Conservation (phyloP, 2,329 filamentous ascomycete genomes). For the Dactylella cylindrospora region DNA sequence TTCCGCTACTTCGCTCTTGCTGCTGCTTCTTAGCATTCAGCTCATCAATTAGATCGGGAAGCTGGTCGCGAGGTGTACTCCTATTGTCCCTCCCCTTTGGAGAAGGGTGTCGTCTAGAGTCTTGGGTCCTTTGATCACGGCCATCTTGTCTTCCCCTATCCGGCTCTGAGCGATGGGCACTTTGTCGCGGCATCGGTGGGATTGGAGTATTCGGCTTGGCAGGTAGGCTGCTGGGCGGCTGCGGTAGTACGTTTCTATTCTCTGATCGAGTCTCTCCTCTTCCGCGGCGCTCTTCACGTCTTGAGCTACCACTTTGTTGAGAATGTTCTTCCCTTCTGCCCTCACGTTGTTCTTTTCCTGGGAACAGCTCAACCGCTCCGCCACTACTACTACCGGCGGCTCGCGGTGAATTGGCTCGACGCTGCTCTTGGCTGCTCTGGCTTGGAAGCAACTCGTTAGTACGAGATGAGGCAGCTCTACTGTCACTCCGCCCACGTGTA, state of each 20-base stretch:
- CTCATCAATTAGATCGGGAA: slow-evolving; percentile 40
- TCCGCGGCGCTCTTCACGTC: slow-evolving; percentile 39
- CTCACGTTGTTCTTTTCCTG: slow-evolving; percentile 21
- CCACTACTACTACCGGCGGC: neutral
- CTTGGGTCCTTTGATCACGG: slow-evolving; percentile 7
- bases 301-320: slow-evolving; percentile 8
- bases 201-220: slow-evolving; percentile 40
- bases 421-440: slow-evolving; percentile 21
- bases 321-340: slow-evolving; percentile 19
- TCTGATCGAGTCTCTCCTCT: slow-evolving; percentile 29
- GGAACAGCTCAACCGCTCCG: slow-evolving; percentile 24
- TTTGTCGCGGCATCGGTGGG: slow-evolving; percentile 33
- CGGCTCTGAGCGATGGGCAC: slow-evolving; percentile 26
- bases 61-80: slow-evolving; percentile 11
- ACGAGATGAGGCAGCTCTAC: slow-evolving; percentile 25
- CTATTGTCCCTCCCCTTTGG: slow-evolving; percentile 19
- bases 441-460: slow-evolving; percentile 18
- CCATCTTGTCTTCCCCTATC: slow-evolving; percentile 29
- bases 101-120: slow-evolving; percentile 20
- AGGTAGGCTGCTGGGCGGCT: slow-evolving; percentile 39
- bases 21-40: slow-evolving; percentile 34
- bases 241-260: slow-evolving; percentile 22
- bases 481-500: slow-evolving; percentile 33
- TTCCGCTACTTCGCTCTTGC: slow-evolving; percentile 10
- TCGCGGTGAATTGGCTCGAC: slow-evolving; percentile 27